Evolutionary conservation across 2,329 filamentous ascomycete species (phyloP).

Genomic region (Davidsoniella virescens): DNA sequence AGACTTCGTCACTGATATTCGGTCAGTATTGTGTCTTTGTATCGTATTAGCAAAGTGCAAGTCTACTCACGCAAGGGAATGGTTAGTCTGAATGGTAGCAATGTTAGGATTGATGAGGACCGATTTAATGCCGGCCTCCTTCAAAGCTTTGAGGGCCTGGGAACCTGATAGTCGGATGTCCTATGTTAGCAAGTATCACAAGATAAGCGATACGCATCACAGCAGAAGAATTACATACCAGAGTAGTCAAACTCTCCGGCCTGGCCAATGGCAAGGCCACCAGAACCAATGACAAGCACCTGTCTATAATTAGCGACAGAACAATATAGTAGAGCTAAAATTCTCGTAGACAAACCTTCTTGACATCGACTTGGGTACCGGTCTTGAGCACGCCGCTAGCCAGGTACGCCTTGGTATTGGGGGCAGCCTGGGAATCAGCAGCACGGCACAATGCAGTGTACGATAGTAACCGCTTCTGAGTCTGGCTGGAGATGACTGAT

Average conservation of each 20-base stretch:
- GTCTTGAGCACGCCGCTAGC: conserved; percentile 76
- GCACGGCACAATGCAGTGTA: conserved; percentile 27
- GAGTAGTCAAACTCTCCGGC: conserved; percentile 98
- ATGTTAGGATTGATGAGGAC: conserved; percentile 97
- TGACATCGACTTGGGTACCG: conserved; percentile 67
- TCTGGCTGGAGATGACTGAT: conserved; percentile 7
- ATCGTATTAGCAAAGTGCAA: not conserved
- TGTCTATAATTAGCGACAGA: not conserved
- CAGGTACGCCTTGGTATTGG: conserved; percentile 73
- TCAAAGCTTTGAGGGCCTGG: conserved; percentile 90
- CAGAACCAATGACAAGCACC: conserved; percentile 87
- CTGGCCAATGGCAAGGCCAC: conserved; percentile 91
- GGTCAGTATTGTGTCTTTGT: not conserved
- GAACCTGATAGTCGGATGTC: conserved; percentile 43
- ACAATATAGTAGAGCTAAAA: not conserved
- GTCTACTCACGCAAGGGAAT: conserved; percentile 52
- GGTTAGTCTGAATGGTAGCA: conserved; percentile 93
- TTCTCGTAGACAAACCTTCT: conserved; percentile 42
- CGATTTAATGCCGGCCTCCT: conserved; percentile 81
- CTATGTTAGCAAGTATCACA: conserved; percentile 12
- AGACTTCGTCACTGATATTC: conserved; percentile 57
- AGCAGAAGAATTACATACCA: conserved; percentile 42
- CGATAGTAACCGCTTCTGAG: conserved; percentile 33
- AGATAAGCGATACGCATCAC: not conserved
- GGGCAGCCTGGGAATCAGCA: conserved; percentile 46